A percentile compares a stretch with the other conserved stretches of the same genome.
These are phyloP conservation scores for Phytophthora sojae DNA, from an alignment of 352 stramenopile species.

Conservation along the genomic window DNA sequence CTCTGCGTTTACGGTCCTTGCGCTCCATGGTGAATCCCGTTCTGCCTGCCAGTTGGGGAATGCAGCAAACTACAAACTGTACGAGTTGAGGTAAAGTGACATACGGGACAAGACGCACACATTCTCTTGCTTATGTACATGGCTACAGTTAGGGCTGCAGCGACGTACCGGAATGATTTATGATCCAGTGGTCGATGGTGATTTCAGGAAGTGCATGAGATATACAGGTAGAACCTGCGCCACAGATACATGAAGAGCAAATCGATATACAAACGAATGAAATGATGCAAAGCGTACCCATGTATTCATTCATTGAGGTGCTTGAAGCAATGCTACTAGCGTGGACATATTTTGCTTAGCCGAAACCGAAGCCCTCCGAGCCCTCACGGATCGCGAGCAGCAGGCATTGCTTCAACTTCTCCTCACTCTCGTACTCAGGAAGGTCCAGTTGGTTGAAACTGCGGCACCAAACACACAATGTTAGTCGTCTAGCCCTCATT, in stretches of 20 bases:
- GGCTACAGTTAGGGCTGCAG: too few relatives aligned
- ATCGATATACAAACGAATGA: too few relatives aligned
- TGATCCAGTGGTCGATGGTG: too few relatives aligned
- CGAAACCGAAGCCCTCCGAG: conserved; percentile 98
- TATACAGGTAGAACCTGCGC: too few relatives aligned
- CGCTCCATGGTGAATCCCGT: conserved; percentile 28
- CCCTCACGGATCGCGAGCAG: conserved; percentile 98
- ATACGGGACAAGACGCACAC: too few relatives aligned
- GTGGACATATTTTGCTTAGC: conserved; percentile 65
- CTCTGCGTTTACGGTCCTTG: conserved; percentile 34
- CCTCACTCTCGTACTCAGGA: conserved; percentile 97
- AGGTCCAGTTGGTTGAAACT: conserved; percentile 99
- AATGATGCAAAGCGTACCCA: conserved; percentile 2
- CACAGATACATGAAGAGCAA: too few relatives aligned
- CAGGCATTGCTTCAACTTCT: conserved; percentile 97
- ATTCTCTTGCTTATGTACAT: too few relatives aligned
- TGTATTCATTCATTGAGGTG: conserved; percentile 23
- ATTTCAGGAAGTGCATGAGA: too few relatives aligned
- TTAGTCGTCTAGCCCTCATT: conserved; percentile 13
- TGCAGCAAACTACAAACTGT: not conserved
- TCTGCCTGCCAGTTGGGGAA: not conserved
- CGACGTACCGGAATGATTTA: too few relatives aligned
- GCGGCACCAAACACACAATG: conserved; percentile 27
- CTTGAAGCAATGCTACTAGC: conserved; percentile 13
- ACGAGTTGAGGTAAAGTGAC: not conserved